Percentiles rank a stretch among this genome's conserved stretches.
phyloP scores from a whole-genome alignment of 768 basidiomycete genomes.

The Dacryopinax spathularia region DNA sequence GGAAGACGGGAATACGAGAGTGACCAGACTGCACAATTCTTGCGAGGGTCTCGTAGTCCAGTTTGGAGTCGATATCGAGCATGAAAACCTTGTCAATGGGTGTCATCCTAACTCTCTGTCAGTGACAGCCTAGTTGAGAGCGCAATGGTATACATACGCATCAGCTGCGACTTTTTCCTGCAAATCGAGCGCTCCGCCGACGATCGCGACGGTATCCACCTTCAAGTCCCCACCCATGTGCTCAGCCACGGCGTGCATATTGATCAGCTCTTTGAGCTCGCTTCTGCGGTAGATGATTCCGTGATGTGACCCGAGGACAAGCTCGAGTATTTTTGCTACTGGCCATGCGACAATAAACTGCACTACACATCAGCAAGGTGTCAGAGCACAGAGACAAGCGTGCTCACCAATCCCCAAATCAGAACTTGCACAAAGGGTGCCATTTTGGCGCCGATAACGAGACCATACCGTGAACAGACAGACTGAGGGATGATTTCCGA shows the following conservation, averaged over 20 bases:
- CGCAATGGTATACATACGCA: neutral
- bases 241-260: conserved; percentile 58
- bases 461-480: conserved; percentile 79
- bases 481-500: conserved; percentile 87
- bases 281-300: conserved; percentile 80
- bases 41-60: conserved; percentile 68
- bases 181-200: conserved; percentile 78
- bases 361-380: neutral
- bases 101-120: conserved; percentile 71
- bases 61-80: conserved; percentile 68
- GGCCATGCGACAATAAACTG: conserved; percentile 56
- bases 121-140: conserved; percentile 19
- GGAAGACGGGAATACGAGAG: conserved; percentile 62
- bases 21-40: conserved; percentile 67
- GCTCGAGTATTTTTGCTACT: conserved; percentile 66
- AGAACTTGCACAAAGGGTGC: conserved; percentile 51
- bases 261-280: conserved; percentile 81
- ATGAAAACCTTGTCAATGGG: conserved; percentile 70
- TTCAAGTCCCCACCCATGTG: conserved; percentile 70
- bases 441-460: conserved; percentile 80
- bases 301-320: conserved; percentile 65
- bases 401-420: conserved; percentile 53
- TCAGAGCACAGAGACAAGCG: neutral
- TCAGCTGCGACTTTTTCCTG: conserved; percentile 27
- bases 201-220: conserved; percentile 75